Evolutionary conservation across 2,329 filamentous ascomycete genomes (phyloP).

Genomic region (Thermothelomyces thermophilus): DNA sequence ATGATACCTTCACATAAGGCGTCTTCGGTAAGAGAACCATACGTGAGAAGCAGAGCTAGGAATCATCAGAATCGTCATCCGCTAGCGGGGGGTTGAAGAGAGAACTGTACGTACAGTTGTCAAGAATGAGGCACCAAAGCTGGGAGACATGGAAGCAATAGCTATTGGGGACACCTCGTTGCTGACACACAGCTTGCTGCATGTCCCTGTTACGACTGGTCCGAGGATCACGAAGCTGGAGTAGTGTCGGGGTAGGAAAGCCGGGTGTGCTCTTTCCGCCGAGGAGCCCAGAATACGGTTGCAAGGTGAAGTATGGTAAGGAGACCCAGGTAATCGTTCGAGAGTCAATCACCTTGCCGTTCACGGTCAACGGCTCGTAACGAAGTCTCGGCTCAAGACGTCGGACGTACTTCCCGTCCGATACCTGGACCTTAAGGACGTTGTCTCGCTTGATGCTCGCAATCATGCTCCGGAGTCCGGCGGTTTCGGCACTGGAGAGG

Average conservation of each 20-base stretch:
- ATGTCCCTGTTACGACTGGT: conserved; percentile 37
- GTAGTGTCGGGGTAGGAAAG: conserved; percentile 38
- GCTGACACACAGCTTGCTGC: conserved; percentile 40
- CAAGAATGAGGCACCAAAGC: conserved; percentile 41
- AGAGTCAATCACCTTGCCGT: conserved; percentile 16
- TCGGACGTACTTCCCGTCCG: conserved; percentile 34
- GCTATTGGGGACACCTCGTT: conserved; percentile 30
- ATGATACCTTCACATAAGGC: conserved; percentile 31
- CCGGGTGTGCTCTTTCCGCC: conserved; percentile 26
- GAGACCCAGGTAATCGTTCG: conserved; percentile 36
- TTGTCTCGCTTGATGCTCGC: conserved; percentile 33
- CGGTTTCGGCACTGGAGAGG: conserved; percentile 25
- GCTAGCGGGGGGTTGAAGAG: conserved; percentile 19
- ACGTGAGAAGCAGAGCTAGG: conserved; percentile 35
- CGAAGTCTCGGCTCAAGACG: conserved; percentile 37
- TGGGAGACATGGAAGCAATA: conserved; percentile 44
- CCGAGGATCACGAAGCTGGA: conserved; percentile 39
- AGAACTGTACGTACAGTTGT: conserved; percentile 31
- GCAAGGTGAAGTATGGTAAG: conserved; percentile 42
- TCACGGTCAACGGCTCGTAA: conserved; percentile 30
- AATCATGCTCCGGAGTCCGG: conserved; percentile 27
- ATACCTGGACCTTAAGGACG: conserved; percentile 33
- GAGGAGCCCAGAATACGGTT: conserved; percentile 36
- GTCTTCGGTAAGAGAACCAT: conserved; percentile 32
- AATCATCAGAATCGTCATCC: no score